Conservation (phyloP, 2,329 filamentous ascomycete genomes). For the Monosporascus sp. region DNA sequence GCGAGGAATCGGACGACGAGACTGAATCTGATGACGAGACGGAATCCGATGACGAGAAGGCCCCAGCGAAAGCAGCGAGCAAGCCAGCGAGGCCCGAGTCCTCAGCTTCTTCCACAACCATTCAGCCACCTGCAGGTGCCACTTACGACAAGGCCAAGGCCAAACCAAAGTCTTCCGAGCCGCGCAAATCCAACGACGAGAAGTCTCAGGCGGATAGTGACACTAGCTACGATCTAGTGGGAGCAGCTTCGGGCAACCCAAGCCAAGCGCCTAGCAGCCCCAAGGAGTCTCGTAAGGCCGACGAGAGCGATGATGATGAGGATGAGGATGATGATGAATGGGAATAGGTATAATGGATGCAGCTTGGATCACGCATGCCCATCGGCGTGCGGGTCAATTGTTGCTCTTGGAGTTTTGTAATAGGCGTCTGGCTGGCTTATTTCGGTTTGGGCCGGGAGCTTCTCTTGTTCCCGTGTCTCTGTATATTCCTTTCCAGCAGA, state of each 20-base stretch:
- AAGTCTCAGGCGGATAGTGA: slow-evolving; percentile 91
- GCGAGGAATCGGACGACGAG: slow-evolving; percentile 66
- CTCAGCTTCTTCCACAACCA: slow-evolving; percentile 53
- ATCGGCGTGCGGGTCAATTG: slow-evolving; percentile 3
- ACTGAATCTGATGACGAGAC: slow-evolving; percentile 44
- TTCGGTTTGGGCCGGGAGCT: slow-evolving; percentile 12
- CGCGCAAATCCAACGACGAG: slow-evolving; percentile 76
- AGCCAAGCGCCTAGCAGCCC: slow-evolving; percentile 71
- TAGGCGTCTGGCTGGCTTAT: slow-evolving; percentile 12
- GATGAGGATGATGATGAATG: slow-evolving; percentile 37
- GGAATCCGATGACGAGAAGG: slow-evolving; percentile 33
- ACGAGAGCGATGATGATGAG: slow-evolving; percentile 57
- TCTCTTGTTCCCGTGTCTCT: slow-evolving; percentile 11
- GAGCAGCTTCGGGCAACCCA: slow-evolving; percentile 66
- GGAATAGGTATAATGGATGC: slow-evolving; percentile 17
- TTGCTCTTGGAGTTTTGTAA: slow-evolving; percentile 4
- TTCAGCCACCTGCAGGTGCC: slow-evolving; percentile 43
- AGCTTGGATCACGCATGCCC: slow-evolving; percentile 3
- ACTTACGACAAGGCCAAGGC: slow-evolving; percentile 22
- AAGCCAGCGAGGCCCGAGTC: slow-evolving; percentile 40
- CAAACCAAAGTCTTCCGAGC: slow-evolving; percentile 54
- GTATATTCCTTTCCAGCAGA: slow-evolving; percentile 20
- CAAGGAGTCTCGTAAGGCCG: slow-evolving; percentile 48
- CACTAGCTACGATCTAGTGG: slow-evolving; percentile 91
- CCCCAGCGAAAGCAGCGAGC: slow-evolving; percentile 26